Evolutionary conservation across 139 green algal genomes (phyloP).

Genomic region (Coelastrella sp.): DNA sequence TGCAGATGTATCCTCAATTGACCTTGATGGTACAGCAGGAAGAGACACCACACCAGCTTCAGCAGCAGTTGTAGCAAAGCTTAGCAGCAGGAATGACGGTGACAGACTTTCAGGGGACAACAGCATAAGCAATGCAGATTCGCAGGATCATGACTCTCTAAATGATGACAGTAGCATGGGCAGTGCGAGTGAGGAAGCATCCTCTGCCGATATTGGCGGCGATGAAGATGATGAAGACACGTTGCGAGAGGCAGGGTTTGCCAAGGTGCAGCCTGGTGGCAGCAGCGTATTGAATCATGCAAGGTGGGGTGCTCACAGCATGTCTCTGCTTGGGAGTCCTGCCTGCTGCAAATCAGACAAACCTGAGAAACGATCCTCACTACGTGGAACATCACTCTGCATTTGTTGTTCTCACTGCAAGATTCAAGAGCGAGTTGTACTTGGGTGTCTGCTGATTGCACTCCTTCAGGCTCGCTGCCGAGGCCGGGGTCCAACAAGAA

Average conservation of each 20-base stretch:
- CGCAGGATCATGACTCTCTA: background rate
- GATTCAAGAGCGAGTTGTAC: background rate
- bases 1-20: background rate
- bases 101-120: background rate
- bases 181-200: background rate
- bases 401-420: background rate
- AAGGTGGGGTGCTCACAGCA: background rate
- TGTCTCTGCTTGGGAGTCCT: too few species aligned
- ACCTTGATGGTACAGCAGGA: background rate
- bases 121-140: background rate
- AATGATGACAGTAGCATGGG: background rate
- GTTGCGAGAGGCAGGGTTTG: background rate
- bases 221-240: background rate
- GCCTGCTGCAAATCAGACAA: background rate
- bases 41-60: background rate
- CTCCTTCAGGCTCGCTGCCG: constrained; percentile 22
- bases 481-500: constrained; percentile 6
- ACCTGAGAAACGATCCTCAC: too few species aligned
- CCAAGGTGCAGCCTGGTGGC: background rate
- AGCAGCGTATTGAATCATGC: constrained; percentile 29
- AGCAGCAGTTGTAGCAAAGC: background rate
- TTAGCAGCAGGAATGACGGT: background rate
- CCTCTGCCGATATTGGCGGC: background rate
- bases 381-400: background rate
- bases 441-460: background rate